Base-by-base conservation (phyloP, 495 filamentous ascomycete species). In the Ascodesmis nigricans region DNA sequence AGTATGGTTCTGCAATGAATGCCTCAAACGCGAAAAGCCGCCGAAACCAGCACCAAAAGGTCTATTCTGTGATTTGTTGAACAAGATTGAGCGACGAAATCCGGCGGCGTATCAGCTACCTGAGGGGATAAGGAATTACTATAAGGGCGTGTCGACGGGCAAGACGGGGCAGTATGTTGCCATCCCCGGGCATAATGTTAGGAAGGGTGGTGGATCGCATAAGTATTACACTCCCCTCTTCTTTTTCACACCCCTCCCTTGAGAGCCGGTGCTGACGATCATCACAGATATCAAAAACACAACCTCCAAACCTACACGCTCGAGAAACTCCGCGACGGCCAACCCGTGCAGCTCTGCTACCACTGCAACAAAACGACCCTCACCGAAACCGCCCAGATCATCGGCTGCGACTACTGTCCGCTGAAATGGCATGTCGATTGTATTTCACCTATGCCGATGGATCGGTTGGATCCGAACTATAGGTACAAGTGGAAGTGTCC, bases 371-470 rank as follows among this genome's bases (percentile, higher is more conserved):
- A n/a, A n/a, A n/a, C n/a, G n/a, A n/a, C n/a, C n/a, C n/a, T n/a
- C n/a, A n/a, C n/a, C n/a, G n/a, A n/a, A n/a, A n/a, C n/a, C n/a
- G n/a, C n/a, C n/a, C 60, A 69, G 39, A 79, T 84, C 27, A 69
- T 90, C 38, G 65, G 71, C 4, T 92, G 82, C 56, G 78, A 78
- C 45, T 73, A 70, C 42, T 97, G 87, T 52, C 64, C 65, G 2
- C 59, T 75, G 15, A 64, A 65, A 21, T 97, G 81, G 70, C 87
- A 97, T 56, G 58, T 93, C 10, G 84, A 95, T 56, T 97, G 87
- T 55, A 57, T 87, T 10, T 69, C 82, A 50, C 78, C 80, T 2
- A 49, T 49, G 46, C 90, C 90, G 18, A 50, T 83, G 49, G 71
- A 82, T 18, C 65, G 70, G 31, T 76, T 78, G 9, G 83, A 84